phyloP scores from a whole-genome alignment of 441 rosid species.

The Geranium incanum region DNA sequence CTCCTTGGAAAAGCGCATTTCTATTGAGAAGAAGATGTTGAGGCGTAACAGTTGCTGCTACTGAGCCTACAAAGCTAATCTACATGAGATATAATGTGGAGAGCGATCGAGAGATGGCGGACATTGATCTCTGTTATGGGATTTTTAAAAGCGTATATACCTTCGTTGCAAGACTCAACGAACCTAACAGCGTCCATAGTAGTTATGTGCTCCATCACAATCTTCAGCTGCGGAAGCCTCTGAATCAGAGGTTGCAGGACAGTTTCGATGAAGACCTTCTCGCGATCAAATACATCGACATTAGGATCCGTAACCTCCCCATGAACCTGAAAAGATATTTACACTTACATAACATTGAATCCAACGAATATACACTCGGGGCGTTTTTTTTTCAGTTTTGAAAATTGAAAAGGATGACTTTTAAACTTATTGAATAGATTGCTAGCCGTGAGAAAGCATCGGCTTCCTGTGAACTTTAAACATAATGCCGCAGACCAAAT shows the following conservation, averaged over 20 bases:
- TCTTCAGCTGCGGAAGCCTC: constrained; percentile 62
- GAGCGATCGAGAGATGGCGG: no score
- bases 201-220: constrained; percentile 95
- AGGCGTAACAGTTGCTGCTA: constrained; percentile 91
- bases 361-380: background rate
- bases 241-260: constrained; percentile 58
- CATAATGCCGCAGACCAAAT: background rate
- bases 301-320: constrained; percentile 84
- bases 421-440: background rate
- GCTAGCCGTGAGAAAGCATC: background rate
- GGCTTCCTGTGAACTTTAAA: background rate
- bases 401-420: background rate
- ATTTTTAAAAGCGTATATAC: constrained; percentile 24
- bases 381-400: background rate
- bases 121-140: no score
- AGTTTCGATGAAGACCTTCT: constrained; percentile 75
- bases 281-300: constrained; percentile 85
- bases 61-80: constrained; percentile 37
- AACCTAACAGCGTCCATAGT: constrained; percentile 80
- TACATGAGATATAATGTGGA: constrained; percentile 10
- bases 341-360: background rate
- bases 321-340: constrained; percentile 58
- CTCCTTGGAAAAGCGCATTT: constrained; percentile 78
- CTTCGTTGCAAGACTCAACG: constrained; percentile 76
- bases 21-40: constrained; percentile 88